Evolutionary conservation across 2,329 filamentous ascomycete species (phyloP).

Genomic region (Neonectria ditissima): DNA sequence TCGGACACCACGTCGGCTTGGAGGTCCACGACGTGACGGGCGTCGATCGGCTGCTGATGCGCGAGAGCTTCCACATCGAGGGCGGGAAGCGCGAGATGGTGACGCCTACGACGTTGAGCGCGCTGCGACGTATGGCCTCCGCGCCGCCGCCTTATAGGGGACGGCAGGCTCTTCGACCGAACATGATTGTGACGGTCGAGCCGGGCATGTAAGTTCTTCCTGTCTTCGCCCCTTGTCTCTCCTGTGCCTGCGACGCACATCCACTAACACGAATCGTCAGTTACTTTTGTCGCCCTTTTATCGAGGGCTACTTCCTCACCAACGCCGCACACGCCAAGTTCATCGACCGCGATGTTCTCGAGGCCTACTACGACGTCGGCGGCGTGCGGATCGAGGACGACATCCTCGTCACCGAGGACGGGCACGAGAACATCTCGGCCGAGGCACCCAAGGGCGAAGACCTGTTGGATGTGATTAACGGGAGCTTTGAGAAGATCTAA

Average conservation of each 20-base stretch:
- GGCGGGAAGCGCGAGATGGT: constrained; percentile 58
- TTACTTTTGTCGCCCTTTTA: constrained; percentile 80
- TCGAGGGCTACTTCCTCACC: constrained; percentile 75
- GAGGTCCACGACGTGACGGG: constrained; percentile 72
- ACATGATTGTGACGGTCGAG: constrained; percentile 83
- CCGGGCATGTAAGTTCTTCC: constrained; percentile 71
- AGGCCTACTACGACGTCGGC: constrained; percentile 80
- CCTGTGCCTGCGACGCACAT: background rate
- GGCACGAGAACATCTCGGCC: constrained; percentile 85
- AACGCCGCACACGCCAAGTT: constrained; percentile 69
- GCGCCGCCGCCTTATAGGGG: constrained; percentile 47
- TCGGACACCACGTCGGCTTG: constrained; percentile 74
- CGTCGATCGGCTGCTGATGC: constrained; percentile 49
- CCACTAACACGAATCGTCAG: constrained; percentile 50
- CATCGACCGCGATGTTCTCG: constrained; percentile 74
- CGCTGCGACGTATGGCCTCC: constrained; percentile 42
- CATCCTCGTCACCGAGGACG: constrained; percentile 80
- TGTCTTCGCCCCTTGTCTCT: background rate
- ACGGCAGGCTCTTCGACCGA: constrained; percentile 61
- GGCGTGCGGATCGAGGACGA: constrained; percentile 96
- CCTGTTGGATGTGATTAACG: constrained; percentile 71
- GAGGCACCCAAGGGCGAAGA: constrained; percentile 79
- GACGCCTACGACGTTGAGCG: constrained; percentile 50
- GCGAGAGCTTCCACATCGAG: constrained; percentile 46
- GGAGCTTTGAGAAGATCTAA: constrained; percentile 45